Percentiles rank a stretch among this genome's conserved stretches.
Conservation (phyloP, 148 eudicot species). For the Chenopodium quinoa region DNA sequence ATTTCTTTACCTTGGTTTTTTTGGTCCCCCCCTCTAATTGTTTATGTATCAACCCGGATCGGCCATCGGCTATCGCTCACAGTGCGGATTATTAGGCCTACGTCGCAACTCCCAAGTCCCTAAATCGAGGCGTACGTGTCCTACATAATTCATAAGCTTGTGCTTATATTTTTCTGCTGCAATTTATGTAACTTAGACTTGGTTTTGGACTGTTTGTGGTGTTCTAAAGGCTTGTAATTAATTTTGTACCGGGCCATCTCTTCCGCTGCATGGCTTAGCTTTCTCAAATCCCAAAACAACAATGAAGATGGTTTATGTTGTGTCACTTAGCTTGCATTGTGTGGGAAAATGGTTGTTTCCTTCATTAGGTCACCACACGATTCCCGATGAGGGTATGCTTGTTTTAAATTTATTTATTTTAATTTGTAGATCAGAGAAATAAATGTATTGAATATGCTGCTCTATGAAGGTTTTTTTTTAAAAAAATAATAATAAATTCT, state of each 20-base stretch:
- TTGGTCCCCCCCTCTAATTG: neutral
- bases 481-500: no score
- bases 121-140: neutral
- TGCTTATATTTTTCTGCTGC: neutral
- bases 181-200: neutral
- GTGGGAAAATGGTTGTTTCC: neutral
- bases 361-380: neutral
- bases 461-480: no score
- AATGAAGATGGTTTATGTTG: no score
- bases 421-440: no score
- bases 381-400: neutral
- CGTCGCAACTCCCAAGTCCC: neutral
- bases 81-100: neutral
- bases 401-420: no score
- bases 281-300: neutral
- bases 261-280: neutral
- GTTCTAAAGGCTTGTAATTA: no score
- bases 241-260: neutral
- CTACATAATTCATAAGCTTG: neutral
- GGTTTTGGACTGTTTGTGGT: neutral
- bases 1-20: neutral
- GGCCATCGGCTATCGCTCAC: neutral
- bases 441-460: no score
- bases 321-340: neutral
- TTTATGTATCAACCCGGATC: neutral